Evolutionary conservation across 2,329 filamentous ascomycete genomes (phyloP), one percentile per base, ranked within the genome.

Genomic region (Colletotrichum cereale): DNA sequence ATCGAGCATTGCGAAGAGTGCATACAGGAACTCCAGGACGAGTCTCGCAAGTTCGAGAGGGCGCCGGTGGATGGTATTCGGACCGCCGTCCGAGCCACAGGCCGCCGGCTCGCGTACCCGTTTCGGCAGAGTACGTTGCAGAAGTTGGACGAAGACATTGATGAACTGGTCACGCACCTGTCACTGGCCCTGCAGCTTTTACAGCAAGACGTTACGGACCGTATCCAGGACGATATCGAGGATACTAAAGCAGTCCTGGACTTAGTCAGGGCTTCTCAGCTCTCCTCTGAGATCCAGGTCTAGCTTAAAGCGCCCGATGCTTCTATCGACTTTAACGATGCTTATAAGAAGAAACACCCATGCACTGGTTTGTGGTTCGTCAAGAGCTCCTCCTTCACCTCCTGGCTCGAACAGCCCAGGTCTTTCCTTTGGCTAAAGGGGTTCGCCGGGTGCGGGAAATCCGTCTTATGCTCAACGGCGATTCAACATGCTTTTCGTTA

Each of bases 401-500:
- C 67, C 0, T 84, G 81, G 80, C 69, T 80, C 3, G 21, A 44
- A 2, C 67, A 63, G 0, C 67, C 71, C 0, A 73, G 73, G 14
- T 81, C 82, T 3, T 80, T 84, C 24, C 67, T 84, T 1, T 85
- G 82, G 82, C 71, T 84, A 2, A 76, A 78, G 62, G 82, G 82
- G 16, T 79, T 80, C 67, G 78, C 82, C 24, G 82, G 82, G 0
- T 82, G 79, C 63, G 83, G 82, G 14, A 84, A 84, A 71, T 82
- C 81, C 0, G 78, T 84, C 0, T 72, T 84, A 12, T 80, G 77
- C 55, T 82, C 78, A 11, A 83, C 80, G 1, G 75, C 78, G 11
- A 80, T 83, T 53, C 79, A 81, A 50, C 67, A 79, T 52, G 57
- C 76, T 1, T 73, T 72, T 26, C 70, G 73, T 14, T 71, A 76